Evolutionary conservation across 495 filamentous ascomycete genomes (phyloP).

Genomic region (Neurospora terricola): DNA sequence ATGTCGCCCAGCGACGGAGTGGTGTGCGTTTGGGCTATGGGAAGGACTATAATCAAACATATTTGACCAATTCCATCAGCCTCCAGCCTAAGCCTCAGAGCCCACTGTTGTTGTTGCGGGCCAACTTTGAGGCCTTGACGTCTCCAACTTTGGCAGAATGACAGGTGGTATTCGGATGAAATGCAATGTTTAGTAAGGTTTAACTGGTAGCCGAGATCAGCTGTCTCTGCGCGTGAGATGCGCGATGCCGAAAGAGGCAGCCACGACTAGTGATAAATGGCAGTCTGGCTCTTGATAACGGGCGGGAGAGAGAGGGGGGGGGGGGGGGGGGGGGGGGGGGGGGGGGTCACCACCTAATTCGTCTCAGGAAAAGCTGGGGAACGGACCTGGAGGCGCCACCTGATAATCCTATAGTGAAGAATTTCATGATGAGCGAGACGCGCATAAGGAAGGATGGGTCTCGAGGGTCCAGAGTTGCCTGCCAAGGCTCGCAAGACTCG

Average conservation of each 20-base stretch:
- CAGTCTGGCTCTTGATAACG: background rate
- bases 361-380: background rate
- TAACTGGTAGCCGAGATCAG: background rate
- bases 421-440: background rate
- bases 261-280: background rate
- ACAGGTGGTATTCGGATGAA: background rate
- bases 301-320: too few relatives aligned
- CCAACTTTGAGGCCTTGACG: background rate
- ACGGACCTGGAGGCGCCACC: background rate
- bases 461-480: background rate
- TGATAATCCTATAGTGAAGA: background rate
- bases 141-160: background rate
- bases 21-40: background rate
- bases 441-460: background rate
- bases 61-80: background rate
- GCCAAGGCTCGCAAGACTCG: background rate
- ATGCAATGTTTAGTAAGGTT: background rate
- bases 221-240: background rate
- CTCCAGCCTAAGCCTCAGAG: background rate
- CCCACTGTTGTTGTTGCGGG: background rate
- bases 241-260: background rate
- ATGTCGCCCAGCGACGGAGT: background rate
- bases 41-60: background rate
- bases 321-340: too few relatives aligned
- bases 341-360: background rate